A percentile compares a stretch with the other conserved stretches of the same genome.
phyloP scores from a whole-genome alignment of 306 rosid genomes.

The Vachellia pachyceras region DNA sequence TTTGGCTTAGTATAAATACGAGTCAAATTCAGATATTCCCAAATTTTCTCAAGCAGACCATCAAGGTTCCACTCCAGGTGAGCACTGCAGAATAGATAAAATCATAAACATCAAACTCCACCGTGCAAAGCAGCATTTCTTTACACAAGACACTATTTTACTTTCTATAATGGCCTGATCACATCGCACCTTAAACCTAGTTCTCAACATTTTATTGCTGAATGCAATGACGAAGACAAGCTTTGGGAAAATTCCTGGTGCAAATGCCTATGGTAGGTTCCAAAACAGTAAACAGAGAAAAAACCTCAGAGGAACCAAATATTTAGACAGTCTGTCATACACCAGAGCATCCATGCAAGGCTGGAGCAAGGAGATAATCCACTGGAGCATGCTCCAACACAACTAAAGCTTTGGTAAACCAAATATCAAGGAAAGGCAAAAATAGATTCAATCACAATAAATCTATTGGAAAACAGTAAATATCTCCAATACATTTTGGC shows the following conservation, averaged over 20 bases:
- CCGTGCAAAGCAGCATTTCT: not conserved
- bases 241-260: constrained; percentile 15
- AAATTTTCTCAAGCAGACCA: constrained; percentile 90
- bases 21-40: constrained; percentile 92
- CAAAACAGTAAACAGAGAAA: not conserved
- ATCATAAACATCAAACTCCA: constrained; percentile 5
- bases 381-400: too few relatives aligned
- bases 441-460: not conserved
- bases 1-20: constrained; percentile 96
- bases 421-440: constrained; percentile 17
- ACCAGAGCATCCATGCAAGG: too few relatives aligned
- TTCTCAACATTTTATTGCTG: not conserved
- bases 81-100: constrained; percentile 65
- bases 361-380: too few relatives aligned
- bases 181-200: not conserved
- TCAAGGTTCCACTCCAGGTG: constrained; percentile 99
- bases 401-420: constrained; percentile 11
- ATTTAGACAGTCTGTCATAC: not conserved
- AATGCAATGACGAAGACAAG: not conserved
- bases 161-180: not conserved
- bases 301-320: not conserved
- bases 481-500: not conserved
- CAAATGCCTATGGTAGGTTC: constrained; percentile 6
- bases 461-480: too few relatives aligned
- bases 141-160: not conserved